A percentile compares a stretch with the other conserved stretches of the same genome.
phyloP scores from a whole-genome alignment of 305 asterid species.

The Petunia hybrid region DNA sequence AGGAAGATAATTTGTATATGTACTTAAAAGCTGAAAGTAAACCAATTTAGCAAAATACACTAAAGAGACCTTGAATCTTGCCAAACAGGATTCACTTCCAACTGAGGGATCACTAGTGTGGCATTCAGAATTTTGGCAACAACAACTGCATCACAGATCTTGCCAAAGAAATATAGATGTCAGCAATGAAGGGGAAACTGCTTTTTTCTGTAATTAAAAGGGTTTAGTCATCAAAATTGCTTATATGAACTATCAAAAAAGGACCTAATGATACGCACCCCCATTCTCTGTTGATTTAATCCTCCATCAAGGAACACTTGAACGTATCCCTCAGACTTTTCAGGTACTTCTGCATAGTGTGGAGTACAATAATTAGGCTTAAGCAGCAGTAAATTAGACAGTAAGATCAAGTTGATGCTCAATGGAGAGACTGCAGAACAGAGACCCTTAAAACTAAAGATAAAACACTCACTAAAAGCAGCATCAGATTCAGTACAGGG shows the following conservation, averaged over 20 bases:
- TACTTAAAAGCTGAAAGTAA: not conserved
- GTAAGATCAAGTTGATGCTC: not conserved
- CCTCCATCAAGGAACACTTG: slow-evolving; percentile 99
- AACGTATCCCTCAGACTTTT: slow-evolving; percentile 77
- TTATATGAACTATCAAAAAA: slow-evolving; percentile 31
- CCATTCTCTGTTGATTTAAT: slow-evolving; percentile 97
- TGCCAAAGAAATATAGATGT: slow-evolving; percentile 37
- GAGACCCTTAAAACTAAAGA: slow-evolving; percentile 1
- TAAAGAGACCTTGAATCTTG: slow-evolving; percentile 85
- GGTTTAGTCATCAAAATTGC: not conserved
- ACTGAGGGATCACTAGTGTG: slow-evolving; percentile 88
- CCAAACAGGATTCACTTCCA: slow-evolving; percentile 98
- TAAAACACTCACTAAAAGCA: slow-evolving; percentile 54
- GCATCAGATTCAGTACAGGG: slow-evolving; percentile 47
- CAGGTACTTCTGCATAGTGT: slow-evolving; percentile 62
- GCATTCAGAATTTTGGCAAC: slow-evolving; percentile 96
- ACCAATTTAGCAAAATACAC: not conserved
- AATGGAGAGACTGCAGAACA: not conserved
- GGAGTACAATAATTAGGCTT: slow-evolving; percentile 34
- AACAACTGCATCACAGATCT: slow-evolving; percentile 99
- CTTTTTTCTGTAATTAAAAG: not conserved
- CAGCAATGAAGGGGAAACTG: slow-evolving; percentile 34
- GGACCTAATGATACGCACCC: slow-evolving; percentile 57
- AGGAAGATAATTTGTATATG: not conserved
- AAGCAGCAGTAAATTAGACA: not conserved